A percentile compares a stretch with the other conserved stretches of the same genome.
phyloP scores from a whole-genome alignment of 148 eudicot genomes.

The Bassia scoparia region DNA sequence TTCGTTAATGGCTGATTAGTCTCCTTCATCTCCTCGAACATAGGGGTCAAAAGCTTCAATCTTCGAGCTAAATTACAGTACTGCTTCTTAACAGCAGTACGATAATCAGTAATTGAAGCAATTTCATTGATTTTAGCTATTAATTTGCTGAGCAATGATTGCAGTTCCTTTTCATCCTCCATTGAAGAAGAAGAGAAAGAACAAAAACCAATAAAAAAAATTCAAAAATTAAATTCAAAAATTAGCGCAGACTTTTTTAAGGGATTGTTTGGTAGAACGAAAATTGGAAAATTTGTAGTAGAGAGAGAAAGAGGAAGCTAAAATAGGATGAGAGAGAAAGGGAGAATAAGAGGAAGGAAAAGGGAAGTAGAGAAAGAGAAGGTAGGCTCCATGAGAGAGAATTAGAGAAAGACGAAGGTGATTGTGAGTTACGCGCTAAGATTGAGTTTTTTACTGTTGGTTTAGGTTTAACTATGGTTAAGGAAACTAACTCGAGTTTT shows the following conservation, averaged over 20 bases:
- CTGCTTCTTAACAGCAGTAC: conserved; percentile 59
- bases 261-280: neutral
- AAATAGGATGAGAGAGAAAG: conserved; percentile 1
- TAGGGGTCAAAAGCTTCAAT: conserved; percentile 72
- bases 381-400: conserved; percentile 34
- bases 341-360: conserved; percentile 4
- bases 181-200: neutral
- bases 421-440: conserved; percentile 15
- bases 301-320: neutral
- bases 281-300: neutral
- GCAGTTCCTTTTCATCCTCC: conserved; percentile 50
- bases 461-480: neutral
- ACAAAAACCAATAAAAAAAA: neutral
- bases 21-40: conserved; percentile 88
- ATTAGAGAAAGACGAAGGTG: neutral
- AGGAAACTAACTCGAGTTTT: neutral
- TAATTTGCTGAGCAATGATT: conserved; percentile 35
- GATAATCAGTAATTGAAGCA: conserved; percentile 51
- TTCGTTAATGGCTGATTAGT: conserved; percentile 33
- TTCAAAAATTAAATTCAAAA: neutral
- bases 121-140: conserved; percentile 55
- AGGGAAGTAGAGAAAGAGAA: conserved; percentile 20
- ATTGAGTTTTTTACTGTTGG: neutral
- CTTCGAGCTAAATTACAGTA: conserved; percentile 70
- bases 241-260: neutral